Conservation (phyloP, 2,329 filamentous ascomycete species). For the Pseudonectria foliicola region DNA sequence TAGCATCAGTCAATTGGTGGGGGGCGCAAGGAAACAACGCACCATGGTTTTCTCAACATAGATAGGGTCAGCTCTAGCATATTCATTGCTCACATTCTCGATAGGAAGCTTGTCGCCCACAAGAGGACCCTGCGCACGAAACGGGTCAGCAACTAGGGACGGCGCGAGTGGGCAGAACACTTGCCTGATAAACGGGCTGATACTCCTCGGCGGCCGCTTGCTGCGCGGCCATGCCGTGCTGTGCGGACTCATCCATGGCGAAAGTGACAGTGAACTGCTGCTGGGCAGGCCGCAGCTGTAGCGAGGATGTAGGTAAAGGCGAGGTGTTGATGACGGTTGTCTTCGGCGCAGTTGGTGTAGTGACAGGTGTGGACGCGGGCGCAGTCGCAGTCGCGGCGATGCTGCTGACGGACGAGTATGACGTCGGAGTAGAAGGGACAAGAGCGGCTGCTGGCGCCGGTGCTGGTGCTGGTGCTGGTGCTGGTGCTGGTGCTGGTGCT, state of each 20-base stretch:
- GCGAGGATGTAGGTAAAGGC: neutral
- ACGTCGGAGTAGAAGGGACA: constrained; percentile 7
- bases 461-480: constrained; percentile 10
- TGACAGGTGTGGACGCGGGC: neutral
- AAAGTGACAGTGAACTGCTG: constrained; percentile 10
- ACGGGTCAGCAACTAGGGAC: constrained; percentile 8
- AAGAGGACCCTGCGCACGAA: constrained; percentile 63
- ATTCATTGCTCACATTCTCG: constrained; percentile 72
- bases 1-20: constrained; percentile 7
- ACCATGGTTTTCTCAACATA: constrained; percentile 86
- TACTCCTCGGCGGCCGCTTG: constrained; percentile 55
- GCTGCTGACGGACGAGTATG: constrained; percentile 10
- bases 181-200: constrained; percentile 49
- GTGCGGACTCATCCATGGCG: constrained; percentile 28
- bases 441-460: constrained; percentile 6
- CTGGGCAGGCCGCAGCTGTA: neutral
- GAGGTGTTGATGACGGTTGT: neutral
- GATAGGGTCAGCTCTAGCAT: constrained; percentile 77
- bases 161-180: constrained; percentile 13
- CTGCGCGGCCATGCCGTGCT: constrained; percentile 47
- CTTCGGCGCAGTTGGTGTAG: neutral
- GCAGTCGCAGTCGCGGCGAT: constrained; percentile 1
- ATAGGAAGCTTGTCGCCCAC: constrained; percentile 74
- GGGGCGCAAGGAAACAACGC: constrained; percentile 30
- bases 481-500: constrained; percentile 14